These are phyloP conservation scores for Pseudognaphalium luteoalbum DNA, from an alignment of 129 eudicot species.

Conservation along the genomic window DNA sequence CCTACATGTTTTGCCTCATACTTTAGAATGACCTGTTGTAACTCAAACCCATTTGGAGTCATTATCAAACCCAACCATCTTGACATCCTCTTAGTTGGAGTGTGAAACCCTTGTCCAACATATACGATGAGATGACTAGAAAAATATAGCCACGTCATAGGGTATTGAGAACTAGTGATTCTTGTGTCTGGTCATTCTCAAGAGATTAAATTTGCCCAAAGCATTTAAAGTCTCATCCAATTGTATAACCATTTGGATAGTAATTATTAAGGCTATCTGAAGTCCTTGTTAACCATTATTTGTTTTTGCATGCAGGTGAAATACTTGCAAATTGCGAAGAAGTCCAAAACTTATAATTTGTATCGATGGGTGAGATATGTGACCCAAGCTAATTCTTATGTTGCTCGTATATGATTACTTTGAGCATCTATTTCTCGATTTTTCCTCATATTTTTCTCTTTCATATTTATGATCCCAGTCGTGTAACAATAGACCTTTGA, in stretches of 20 bases:
- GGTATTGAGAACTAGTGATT: too few relatives aligned
- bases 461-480: neutral
- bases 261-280: neutral
- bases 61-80: too few relatives aligned
- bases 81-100: too few relatives aligned
- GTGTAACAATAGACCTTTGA: slow-evolving; percentile 3
- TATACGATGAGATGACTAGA: too few relatives aligned
- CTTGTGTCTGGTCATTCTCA: too few relatives aligned
- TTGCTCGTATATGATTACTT: slow-evolving; percentile 74
- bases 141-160: too few relatives aligned
- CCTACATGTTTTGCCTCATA: neutral
- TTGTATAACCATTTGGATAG: neutral
- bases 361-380: slow-evolving; percentile 64
- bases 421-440: neutral
- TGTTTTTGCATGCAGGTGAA: slow-evolving; percentile 58
- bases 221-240: neutral
- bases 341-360: slow-evolving; percentile 61
- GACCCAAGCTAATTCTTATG: slow-evolving; percentile 92
- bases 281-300: neutral
- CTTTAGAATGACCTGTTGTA: neutral
- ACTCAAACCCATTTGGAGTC: too few relatives aligned
- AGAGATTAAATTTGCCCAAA: neutral
- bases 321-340: slow-evolving; percentile 88
- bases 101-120: too few relatives aligned
- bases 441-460: slow-evolving; percentile 1